phyloP scores from a whole-genome alignment of 495 filamentous ascomycete species.

The Pyrenula massariospora region DNA sequence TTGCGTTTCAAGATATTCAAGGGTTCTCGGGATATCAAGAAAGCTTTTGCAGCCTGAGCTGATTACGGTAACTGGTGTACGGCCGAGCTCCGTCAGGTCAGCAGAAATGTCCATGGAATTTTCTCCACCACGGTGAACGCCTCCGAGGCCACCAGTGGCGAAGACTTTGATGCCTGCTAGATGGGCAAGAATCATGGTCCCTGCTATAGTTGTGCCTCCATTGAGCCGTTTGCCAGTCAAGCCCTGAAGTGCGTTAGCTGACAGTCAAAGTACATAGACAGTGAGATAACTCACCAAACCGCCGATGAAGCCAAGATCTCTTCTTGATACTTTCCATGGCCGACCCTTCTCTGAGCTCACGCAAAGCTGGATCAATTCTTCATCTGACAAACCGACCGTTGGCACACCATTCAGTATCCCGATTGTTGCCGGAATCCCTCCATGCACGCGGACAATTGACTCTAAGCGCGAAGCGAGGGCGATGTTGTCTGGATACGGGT shows the following conservation, averaged over 20 bases:
- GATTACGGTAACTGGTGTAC: conserved; percentile 79
- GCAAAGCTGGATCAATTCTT: conserved; percentile 61
- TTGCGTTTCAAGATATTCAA: conserved; percentile 92
- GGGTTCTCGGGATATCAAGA: conserved; percentile 76
- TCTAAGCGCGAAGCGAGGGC: conserved; percentile 61
- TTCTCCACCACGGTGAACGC: conserved; percentile 86
- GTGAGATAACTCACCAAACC: conserved; percentile 51
- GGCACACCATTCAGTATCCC: conserved; percentile 75
- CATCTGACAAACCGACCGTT: conserved; percentile 57
- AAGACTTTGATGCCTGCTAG: conserved; percentile 87
- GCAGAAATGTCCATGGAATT: conserved; percentile 86
- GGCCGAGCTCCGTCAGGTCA: conserved; percentile 88
- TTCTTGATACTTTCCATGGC: conserved; percentile 69
- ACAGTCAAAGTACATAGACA: background rate
- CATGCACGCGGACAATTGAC: conserved; percentile 61
- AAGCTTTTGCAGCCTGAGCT: conserved; percentile 93
- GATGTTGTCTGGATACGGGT: conserved; percentile 71
- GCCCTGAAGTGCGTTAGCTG: conserved; percentile 29
- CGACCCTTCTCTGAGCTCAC: conserved; percentile 47
- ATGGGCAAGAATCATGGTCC: conserved; percentile 82
- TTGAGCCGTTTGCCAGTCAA: conserved; percentile 53
- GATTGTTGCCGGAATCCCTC: conserved; percentile 86
- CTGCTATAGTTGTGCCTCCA: conserved; percentile 86
- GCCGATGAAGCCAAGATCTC: conserved; percentile 72
- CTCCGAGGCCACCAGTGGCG: conserved; percentile 68